Conservation (phyloP, 1,284 basidiomycete species). For the Sanghuangporus weigelae region DNA sequence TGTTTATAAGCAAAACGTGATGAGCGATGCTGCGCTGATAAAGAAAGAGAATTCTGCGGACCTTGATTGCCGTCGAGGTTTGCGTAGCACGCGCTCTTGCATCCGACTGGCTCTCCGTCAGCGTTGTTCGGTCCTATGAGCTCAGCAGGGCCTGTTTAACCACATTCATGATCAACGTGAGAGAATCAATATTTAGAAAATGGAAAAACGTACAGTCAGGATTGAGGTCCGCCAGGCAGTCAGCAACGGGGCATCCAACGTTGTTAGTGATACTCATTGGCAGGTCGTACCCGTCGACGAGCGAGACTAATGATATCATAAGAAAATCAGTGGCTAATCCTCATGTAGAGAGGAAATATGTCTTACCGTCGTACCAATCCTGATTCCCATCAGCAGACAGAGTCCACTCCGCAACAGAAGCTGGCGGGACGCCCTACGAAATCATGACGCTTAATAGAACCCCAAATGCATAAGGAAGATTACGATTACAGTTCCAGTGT, state of each 20-base stretch:
- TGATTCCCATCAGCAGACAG: constrained; percentile 30
- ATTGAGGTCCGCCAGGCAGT: constrained; percentile 52
- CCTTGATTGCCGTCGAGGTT: constrained; percentile 44
- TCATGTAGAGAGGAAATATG: not conserved
- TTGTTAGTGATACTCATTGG: constrained; percentile 51
- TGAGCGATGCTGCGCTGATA: not conserved
- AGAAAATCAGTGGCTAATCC: not conserved
- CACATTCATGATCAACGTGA: not conserved
- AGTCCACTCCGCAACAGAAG: constrained; percentile 54
- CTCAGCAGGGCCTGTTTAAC: constrained; percentile 38
- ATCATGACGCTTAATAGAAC: not conserved
- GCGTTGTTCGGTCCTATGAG: constrained; percentile 49
- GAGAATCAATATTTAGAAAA: not conserved
- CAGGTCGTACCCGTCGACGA: constrained; percentile 57
- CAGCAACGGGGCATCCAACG: constrained; percentile 42
- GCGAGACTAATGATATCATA: constrained; percentile 33
- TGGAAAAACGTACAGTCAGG: constrained; percentile 34
- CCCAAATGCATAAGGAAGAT: not conserved
- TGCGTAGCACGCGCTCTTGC: constrained; percentile 53
- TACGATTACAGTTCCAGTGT: constrained; percentile 9
- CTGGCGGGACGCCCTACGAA: constrained; percentile 50
- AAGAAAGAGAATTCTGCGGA: constrained; percentile 19
- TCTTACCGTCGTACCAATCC: constrained; percentile 45
- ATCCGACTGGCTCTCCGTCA: constrained; percentile 47
- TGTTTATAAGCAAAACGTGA: constrained; percentile 2